Conservation (phyloP, 768 basidiomycete genomes). For the Lactarius sanguifluus region DNA sequence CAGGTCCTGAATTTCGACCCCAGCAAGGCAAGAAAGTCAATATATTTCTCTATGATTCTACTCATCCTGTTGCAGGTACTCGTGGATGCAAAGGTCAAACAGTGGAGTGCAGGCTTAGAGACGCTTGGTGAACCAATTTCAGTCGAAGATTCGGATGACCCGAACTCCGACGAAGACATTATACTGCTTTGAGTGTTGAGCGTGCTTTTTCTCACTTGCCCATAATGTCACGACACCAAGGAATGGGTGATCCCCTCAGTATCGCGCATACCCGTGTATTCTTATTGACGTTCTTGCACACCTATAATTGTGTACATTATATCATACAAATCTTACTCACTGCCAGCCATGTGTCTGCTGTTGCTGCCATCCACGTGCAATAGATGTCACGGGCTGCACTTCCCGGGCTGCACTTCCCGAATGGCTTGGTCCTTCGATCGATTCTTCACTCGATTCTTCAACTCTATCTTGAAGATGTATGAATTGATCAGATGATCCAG, state of each 20-base stretch:
- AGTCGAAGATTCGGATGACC: conserved; percentile 10
- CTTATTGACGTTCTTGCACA: background rate
- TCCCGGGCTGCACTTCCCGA: no score
- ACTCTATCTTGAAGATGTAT: background rate
- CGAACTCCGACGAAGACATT: conserved; percentile 9
- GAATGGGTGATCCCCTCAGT: background rate
- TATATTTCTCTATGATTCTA: background rate
- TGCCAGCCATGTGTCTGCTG: no score
- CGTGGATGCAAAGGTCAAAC: conserved; percentile 49
- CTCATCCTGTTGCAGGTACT: conserved; percentile 24
- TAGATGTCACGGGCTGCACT: no score
- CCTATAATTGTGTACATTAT: conserved; percentile 1
- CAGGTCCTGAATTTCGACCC: conserved; percentile 82
- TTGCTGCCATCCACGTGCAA: no score
- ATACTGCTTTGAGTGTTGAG: conserved; percentile 18
- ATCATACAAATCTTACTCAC: no score
- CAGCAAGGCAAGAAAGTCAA: conserved; percentile 51
- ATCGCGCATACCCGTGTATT: background rate
- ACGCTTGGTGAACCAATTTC: conserved; percentile 38
- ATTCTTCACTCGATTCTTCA: background rate
- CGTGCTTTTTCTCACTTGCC: background rate
- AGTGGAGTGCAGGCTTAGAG: conserved; percentile 71
- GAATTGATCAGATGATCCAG: background rate
- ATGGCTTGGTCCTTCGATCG: no score
- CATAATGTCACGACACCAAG: background rate